Percentiles rank a stretch among this genome's conserved stretches.
Evolutionary conservation across 116 monocot genomes (phyloP).

Genomic region (Posidonia oceanica): DNA sequence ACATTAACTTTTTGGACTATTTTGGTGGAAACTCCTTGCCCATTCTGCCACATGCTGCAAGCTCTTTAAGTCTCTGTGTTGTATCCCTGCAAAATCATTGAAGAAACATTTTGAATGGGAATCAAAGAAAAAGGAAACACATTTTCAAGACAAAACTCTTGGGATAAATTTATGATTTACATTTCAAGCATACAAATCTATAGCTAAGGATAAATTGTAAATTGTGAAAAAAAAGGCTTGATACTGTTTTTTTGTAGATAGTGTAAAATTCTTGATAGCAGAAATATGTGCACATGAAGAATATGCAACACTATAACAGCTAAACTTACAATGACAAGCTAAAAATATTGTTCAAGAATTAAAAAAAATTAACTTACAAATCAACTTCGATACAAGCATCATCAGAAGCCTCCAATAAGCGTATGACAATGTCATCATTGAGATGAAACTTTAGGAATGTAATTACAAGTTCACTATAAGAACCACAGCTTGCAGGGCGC

Average conservation of each 20-base stretch:
- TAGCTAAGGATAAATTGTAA: background rate
- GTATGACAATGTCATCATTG: constrained; percentile 59
- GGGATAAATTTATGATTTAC: background rate
- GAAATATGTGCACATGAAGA: too few species aligned
- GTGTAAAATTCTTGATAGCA: too few species aligned
- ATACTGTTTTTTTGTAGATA: too few species aligned
- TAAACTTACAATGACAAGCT: too few species aligned
- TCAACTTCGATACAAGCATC: constrained; percentile 43
- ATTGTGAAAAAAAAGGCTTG: constrained; percentile 3
- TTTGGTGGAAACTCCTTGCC: too few species aligned
- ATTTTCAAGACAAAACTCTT: background rate
- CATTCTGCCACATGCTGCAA: constrained; percentile 40
- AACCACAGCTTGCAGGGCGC: too few species aligned
- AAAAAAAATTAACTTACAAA: constrained; percentile 44
- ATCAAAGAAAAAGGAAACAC: background rate
- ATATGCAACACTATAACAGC: too few species aligned
- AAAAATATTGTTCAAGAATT: too few species aligned
- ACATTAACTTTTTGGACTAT: too few species aligned
- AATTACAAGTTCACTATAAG: constrained; percentile 64
- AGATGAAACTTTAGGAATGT: constrained; percentile 83
- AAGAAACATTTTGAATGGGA: background rate
- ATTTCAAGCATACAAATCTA: background rate
- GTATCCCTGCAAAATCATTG: constrained; percentile 38
- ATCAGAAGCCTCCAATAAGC: constrained; percentile 40
- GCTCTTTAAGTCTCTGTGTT: constrained; percentile 54